Evolutionary conservation across 2,329 filamentous ascomycete genomes (phyloP), one percentile per base, ranked within the genome.

Genomic region (Neopestalotiopsis clavispora): DNA sequence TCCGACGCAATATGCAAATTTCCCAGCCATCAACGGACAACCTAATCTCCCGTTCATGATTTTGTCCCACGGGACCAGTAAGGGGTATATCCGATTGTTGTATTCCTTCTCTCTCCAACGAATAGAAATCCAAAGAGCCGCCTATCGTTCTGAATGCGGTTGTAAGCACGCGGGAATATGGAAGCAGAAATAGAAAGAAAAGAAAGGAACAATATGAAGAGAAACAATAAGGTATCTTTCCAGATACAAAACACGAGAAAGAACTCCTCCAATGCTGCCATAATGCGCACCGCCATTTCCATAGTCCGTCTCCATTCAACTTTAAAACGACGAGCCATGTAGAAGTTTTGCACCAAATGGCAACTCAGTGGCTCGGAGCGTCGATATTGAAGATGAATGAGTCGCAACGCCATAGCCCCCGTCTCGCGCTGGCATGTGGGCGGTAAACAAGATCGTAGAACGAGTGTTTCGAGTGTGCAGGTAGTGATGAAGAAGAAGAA

Each of bases 231-330:
- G 59, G 20, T 45, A 64, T 38, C 61, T 23, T 38, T 23, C 30
- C 61, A 56, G 34, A 63, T 28, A 34, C 23, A 7, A 67, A 23
- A 67, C 56, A 63, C 56, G 40, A 70, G 67, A 66, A 66, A 68
- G 66, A 74, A 76, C 75, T 76, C 75, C 75, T 70, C 71, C 73
- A 71, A 76, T 76, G 75, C 75, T 75, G 68, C 71, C 68, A 68
- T 70, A 69, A 69, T 71, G 68, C 69, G 63, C 69, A 67, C 56
- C 30, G 64, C 66, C 67, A 68, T 69, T 70, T 7, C 62, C 69
- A 67, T 69, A 57, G 60, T 65, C 10, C 59, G 40, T 30, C 34
- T 20, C 32, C 30, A 28, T n/a, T 23, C 20, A 28, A 49, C 66
- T 69, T 34, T 28, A 28, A 38, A 10, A 38, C 34, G 62, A 68